Base-by-base conservation (phyloP, 176 grass and related monocot genomes). In the Areca catechu region DNA sequence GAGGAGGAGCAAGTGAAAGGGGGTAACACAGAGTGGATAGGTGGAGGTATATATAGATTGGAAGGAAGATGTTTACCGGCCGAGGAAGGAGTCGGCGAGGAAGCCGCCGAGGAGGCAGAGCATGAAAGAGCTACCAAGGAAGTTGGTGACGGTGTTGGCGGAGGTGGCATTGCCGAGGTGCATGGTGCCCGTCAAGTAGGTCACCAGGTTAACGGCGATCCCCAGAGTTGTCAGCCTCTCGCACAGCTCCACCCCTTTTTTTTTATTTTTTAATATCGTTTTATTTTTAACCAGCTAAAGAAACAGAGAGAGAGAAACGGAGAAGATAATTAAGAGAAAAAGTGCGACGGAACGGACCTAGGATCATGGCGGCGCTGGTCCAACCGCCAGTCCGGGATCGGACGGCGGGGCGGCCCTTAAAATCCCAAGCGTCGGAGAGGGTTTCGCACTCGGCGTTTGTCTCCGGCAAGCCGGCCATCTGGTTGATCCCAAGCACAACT, bases 341-440 rank as follows among this genome's bases (percentile, higher is more conserved):
- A 20, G 9, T 15, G 27, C 34, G 37, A n/a, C 5, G 4, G 58
- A 3, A 37, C 7, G 19, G 18, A 34, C 64, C 64, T 1, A 84
- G 65, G 70, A 84, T 79, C 81, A 79, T 79, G 23, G 81, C 65
- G 5, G 81, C 81, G 23, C 65, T 20, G 19, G 47, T 50, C 81
- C 81, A 83, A 0, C 81, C 75, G 60, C 81, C 75, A 34, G 60
- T 74, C 23, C 7, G 49, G 14, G 5, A 24, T 1, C 75, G 65
- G 19, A 61, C 28, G 50, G 69, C 69, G 12, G 74, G 64, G 0
- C 74, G 74, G 4, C 81, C 81, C 60, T 73, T 73, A 65, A 55
- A 78, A 75, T 78, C 81, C 70, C 81, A 83, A 0, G 75, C 70
- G 54, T 78, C 81, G 0, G 4, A 3, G 25, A 78, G n/a, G 4